A percentile compares a stretch with the other conserved stretches of the same genome.
phyloP scores from a whole-genome alignment of 805 yeast species.

The Phaffomyces thermotolerans region DNA sequence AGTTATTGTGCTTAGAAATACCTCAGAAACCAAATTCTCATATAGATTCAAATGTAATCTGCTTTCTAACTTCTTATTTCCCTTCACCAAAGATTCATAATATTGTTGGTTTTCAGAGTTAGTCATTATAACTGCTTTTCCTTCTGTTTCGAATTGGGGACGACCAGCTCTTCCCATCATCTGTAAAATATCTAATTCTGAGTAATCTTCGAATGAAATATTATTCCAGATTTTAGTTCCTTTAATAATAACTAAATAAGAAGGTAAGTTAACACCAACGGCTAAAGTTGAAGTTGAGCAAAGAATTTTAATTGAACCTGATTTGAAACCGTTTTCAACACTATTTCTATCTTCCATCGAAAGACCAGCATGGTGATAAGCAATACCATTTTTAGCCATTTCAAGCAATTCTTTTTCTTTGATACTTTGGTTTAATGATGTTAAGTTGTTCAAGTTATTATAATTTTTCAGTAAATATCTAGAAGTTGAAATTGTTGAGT shows the following conservation, averaged over 20 bases:
- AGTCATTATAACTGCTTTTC: conserved; percentile 43
- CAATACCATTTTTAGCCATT: conserved; percentile 32
- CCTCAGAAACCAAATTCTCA: conserved; percentile 39
- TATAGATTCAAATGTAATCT: conserved; percentile 32
- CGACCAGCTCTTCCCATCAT: conserved; percentile 66
- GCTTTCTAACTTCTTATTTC: conserved; percentile 41
- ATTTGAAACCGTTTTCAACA: conserved; percentile 39
- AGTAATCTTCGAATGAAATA: conserved; percentile 43
- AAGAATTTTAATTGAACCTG: conserved; percentile 35
- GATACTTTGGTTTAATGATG: neutral
- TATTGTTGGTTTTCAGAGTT: conserved; percentile 24
- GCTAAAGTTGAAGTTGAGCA: conserved; percentile 58
- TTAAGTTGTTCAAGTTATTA: neutral
- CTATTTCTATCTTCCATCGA: conserved; percentile 36
- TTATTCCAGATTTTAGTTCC: conserved; percentile 55
- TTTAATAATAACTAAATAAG: conserved; percentile 51
- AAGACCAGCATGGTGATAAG: conserved; percentile 55
- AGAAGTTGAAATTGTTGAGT: conserved; percentile 40
- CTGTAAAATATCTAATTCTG: conserved; percentile 48
- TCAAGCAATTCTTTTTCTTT: conserved; percentile 26
- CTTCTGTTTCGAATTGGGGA: conserved; percentile 47
- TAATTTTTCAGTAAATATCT: conserved; percentile 27
- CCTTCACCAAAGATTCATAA: conserved; percentile 37
- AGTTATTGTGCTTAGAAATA: conserved; percentile 33
- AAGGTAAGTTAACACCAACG: conserved; percentile 55